Evolutionary conservation across 1,139 yeast genomes (phyloP).

Genomic region (Zygotorulaspora mrakii): DNA sequence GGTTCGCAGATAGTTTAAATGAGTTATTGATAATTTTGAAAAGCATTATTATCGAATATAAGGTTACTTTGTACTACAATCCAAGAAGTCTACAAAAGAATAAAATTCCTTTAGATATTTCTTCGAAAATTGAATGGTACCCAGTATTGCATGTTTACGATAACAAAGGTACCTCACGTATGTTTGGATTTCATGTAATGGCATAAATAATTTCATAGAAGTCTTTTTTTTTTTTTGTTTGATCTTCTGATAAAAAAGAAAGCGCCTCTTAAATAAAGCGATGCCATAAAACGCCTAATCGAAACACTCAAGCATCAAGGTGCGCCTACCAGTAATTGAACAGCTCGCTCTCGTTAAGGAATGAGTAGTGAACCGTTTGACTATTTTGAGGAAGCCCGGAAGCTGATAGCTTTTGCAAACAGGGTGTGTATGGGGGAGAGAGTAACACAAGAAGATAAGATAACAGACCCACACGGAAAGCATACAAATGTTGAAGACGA

Average conservation of each 20-base stretch:
- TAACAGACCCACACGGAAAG: not conserved
- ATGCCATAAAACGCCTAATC: no score
- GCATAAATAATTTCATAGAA: constrained; percentile 3
- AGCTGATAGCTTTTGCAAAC: constrained; percentile 16
- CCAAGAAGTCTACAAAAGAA: constrained; percentile 5
- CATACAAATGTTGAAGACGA: not conserved
- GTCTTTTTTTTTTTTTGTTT: no score
- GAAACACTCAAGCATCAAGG: no score
- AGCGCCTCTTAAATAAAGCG: no score
- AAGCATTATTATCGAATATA: constrained; percentile 2
- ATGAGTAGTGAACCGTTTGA: constrained; percentile 9
- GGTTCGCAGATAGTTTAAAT: constrained; percentile 13
- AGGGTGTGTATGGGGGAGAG: constrained; percentile 3
- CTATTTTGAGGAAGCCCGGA: constrained; percentile 15
- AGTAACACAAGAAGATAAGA: not conserved
- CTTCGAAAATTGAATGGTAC: constrained; percentile 21
- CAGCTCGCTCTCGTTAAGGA: no score
- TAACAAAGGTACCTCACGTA: constrained; percentile 20
- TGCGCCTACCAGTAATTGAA: no score
- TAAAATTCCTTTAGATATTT: constrained; percentile 3
- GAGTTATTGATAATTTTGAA: constrained; percentile 10
- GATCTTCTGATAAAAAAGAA: no score
- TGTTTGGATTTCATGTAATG: constrained; percentile 24
- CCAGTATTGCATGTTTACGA: constrained; percentile 32
- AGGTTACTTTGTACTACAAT: constrained; percentile 21